phyloP scores from a whole-genome alignment of 2,329 filamentous ascomycete species.

The Aspergillus pseudonomiae region DNA sequence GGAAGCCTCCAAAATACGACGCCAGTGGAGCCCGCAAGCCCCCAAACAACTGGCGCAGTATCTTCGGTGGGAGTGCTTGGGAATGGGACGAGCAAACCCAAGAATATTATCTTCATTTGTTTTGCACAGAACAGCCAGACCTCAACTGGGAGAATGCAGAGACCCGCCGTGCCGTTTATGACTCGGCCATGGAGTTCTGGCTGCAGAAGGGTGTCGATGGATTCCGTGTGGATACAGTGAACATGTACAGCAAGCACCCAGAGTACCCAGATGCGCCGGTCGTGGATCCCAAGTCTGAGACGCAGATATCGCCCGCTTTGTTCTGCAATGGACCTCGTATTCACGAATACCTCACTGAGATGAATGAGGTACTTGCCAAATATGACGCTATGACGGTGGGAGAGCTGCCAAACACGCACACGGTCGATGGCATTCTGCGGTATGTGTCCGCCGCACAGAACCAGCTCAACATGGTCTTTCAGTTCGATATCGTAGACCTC shows the following conservation, averaged over 20 bases:
- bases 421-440: constrained; percentile 57
- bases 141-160: constrained; percentile 80
- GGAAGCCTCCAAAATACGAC: constrained; percentile 55
- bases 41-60: constrained; percentile 67
- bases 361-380: constrained; percentile 55
- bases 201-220: constrained; percentile 71
- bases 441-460: constrained; percentile 60
- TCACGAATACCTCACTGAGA: constrained; percentile 59
- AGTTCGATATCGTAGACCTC: constrained; percentile 68
- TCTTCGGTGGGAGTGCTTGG: constrained; percentile 49
- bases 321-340: constrained; percentile 61
- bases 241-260: constrained; percentile 68
- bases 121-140: constrained; percentile 74
- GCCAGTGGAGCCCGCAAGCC: constrained; percentile 63
- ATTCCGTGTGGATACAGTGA: constrained; percentile 74
- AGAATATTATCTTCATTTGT: constrained; percentile 78
- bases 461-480: constrained; percentile 71
- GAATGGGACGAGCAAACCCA: constrained; percentile 68
- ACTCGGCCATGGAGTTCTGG: constrained; percentile 75
- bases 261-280: constrained; percentile 52
- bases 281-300: constrained; percentile 51
- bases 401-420: constrained; percentile 59
- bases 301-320: constrained; percentile 62
- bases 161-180: constrained; percentile 69
- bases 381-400: constrained; percentile 63